Evolutionary conservation across 768 basidiomycete species (phyloP).

Genomic region (Podaxis sp.): DNA sequence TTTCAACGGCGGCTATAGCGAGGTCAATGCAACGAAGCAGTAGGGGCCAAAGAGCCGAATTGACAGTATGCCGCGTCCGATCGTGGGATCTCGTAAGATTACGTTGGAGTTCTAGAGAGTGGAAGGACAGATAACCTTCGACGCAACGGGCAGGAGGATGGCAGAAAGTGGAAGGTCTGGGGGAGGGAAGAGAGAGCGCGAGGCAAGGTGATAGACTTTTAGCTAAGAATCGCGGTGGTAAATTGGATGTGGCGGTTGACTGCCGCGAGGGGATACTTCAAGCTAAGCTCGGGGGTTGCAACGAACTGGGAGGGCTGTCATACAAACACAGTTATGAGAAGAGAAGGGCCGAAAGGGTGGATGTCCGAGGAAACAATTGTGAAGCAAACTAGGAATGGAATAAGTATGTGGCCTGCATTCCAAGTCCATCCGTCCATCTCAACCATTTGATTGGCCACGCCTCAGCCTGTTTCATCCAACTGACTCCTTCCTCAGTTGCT

Average conservation of each 20-base stretch:
- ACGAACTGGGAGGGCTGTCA: conserved; percentile 3
- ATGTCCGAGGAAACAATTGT: conserved; percentile 13
- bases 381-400: conserved; percentile 2
- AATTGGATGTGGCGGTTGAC: conserved; percentile 8
- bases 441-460: conserved; percentile 14
- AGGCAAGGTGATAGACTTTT: conserved; percentile 13
- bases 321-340: conserved; percentile 2
- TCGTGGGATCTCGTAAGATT: not conserved
- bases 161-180: not conserved
- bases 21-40: not conserved
- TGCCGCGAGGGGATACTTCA: conserved; percentile 9
- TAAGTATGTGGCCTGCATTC: not conserved
- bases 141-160: not conserved
- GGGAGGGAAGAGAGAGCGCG: not conserved
- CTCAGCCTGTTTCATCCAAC: conserved; percentile 9
- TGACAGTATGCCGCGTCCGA: not conserved
- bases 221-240: conserved; percentile 11
- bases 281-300: conserved; percentile 10
- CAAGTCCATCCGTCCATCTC: conserved; percentile 9
- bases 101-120: conserved; percentile 6
- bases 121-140: conserved; percentile 1
- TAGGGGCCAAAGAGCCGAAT: not conserved
- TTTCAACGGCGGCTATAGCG: not conserved
- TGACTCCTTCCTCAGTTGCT: not conserved
- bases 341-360: conserved; percentile 1